Evolutionary conservation across 1,284 basidiomycete genomes (phyloP), one percentile per base, ranked within the genome.

Genomic region (Kalmanozyma brasiliensis): DNA sequence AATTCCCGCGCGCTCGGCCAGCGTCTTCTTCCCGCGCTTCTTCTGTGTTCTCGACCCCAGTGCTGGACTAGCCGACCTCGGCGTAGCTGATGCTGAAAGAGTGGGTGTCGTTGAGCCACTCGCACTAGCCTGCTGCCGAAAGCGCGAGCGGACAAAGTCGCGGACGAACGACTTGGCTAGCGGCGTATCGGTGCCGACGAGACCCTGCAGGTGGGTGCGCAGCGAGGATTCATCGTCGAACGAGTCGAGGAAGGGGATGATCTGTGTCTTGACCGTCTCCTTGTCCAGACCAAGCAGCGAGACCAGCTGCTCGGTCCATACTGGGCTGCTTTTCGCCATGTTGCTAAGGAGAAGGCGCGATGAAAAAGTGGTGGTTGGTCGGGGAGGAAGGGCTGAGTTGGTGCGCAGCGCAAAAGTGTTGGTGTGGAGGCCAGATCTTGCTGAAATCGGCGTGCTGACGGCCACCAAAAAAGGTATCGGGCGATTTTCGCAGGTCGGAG

Each of bases 201-300:
- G 49, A 7, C 60, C 68, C 42, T 72, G 43, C 16, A 72, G 49
- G 24, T 72, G 68, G 2, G 63, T 53, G 3, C 52, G 51, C 4
- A 72, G 56, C 4, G 59, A 52, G 0, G 37, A 35, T 34, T 58
- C 52, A 23, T 52, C 43, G 38, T 67, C 68, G 37, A 67, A 67
- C n/a, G 68, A 66, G 35, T 67, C 63, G 49, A 72, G 68, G 32
- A 67, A 72, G 7, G 68, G 68, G 0, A 72, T n/a, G 29, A 67
- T 59, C 49, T 72, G 68, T 10, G 59, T 47, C n/a, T 41, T 45
- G 35, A 67, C 49, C 1, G 68, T 63, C 38, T 72, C 68, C 29
- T 52, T 72, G 35, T 72, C 68, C 2, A 71, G 43, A 1, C 62
- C 67, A 14, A 71, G 47, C 26, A 71, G 58, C 16, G 52, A 49